phyloP scores from a whole-genome alignment of 2,329 filamentous ascomycete genomes.

The Aspergillus aculeatinus region DNA sequence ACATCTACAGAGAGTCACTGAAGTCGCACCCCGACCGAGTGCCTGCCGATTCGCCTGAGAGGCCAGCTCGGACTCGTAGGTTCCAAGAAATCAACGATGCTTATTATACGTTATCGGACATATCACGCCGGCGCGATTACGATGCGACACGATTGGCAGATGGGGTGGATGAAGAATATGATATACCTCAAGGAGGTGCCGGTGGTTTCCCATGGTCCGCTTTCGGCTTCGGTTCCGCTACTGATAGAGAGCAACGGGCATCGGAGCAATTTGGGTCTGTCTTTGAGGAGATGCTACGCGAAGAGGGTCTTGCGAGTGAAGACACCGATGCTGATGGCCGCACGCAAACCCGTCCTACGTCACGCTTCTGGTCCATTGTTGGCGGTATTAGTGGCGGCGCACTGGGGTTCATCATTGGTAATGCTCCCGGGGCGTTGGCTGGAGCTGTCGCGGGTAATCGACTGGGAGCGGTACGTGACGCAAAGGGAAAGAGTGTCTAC shows the following conservation, averaged over 20 bases:
- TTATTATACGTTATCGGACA: slow-evolving; percentile 86
- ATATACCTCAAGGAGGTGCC: slow-evolving; percentile 45
- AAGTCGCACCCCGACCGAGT: slow-evolving; percentile 95
- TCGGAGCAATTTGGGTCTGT: slow-evolving; percentile 83
- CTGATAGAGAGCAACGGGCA: slow-evolving; percentile 38
- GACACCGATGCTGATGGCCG: slow-evolving; percentile 55
- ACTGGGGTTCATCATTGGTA: slow-evolving; percentile 92
- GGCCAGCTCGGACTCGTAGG: slow-evolving; percentile 73
- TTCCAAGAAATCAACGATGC: slow-evolving; percentile 93
- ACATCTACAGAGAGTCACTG: slow-evolving; percentile 67
- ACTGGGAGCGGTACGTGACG: slow-evolving; percentile 84
- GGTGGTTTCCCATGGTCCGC: slow-evolving; percentile 74
- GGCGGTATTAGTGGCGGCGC: slow-evolving; percentile 85
- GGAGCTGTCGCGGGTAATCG: slow-evolving; percentile 91
- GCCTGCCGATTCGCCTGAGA: slow-evolving; percentile 77
- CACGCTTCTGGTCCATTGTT: slow-evolving; percentile 81
- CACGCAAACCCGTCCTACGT: slow-evolving; percentile 51
- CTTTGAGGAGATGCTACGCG: slow-evolving; percentile 86
- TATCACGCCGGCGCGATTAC: slow-evolving; percentile 75
- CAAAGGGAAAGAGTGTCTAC: slow-evolving; percentile 93
- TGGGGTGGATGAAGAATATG: slow-evolving; percentile 51
- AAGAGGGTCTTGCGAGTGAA: slow-evolving; percentile 75
- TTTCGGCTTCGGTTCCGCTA: slow-evolving; percentile 56
- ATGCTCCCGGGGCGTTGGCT: slow-evolving; percentile 83
- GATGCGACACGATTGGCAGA: slow-evolving; percentile 64